phyloP scores from a whole-genome alignment of 495 filamentous ascomycete genomes.

The Podospora conica region DNA sequence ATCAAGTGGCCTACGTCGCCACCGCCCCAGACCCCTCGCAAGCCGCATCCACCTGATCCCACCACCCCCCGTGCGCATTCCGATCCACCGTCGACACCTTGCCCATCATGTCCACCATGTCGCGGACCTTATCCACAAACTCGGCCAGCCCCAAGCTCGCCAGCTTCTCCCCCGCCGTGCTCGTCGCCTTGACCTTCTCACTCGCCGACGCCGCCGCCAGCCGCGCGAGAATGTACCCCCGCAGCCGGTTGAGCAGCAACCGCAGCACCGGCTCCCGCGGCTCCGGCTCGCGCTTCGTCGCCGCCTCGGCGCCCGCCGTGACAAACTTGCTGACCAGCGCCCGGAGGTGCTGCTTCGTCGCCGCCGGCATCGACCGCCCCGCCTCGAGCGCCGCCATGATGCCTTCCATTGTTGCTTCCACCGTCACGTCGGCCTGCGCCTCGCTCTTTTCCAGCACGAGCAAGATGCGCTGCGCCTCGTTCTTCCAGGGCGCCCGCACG shows the following conservation, averaged over 20 bases:
- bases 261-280: slow-evolving; percentile 74
- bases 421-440: slow-evolving; percentile 42
- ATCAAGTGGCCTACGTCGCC: not conserved
- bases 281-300: slow-evolving; percentile 34
- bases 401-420: slow-evolving; percentile 52
- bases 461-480: slow-evolving; percentile 72
- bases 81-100: slow-evolving; percentile 75
- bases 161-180: slow-evolving; percentile 75
- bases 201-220: slow-evolving; percentile 68
- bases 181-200: slow-evolving; percentile 75
- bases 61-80: slow-evolving; percentile 70
- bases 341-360: slow-evolving; percentile 53
- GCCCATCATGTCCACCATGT: slow-evolving; percentile 71
- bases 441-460: slow-evolving; percentile 41
- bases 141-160: slow-evolving; percentile 77
- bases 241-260: slow-evolving; percentile 68
- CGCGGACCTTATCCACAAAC: slow-evolving; percentile 78
- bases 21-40: slow-evolving; percentile 30
- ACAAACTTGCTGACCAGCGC: slow-evolving; percentile 48
- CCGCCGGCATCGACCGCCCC: slow-evolving; percentile 68
- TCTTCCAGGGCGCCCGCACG: slow-evolving; percentile 81
- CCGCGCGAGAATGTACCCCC: slow-evolving; percentile 68
- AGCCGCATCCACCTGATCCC: slow-evolving; percentile 59
- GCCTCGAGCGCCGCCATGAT: slow-evolving; percentile 74
- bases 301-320: slow-evolving; percentile 34